Percentiles rank a stretch among this genome's conserved stretches.
Evolutionary conservation across 257 asterid genomes (phyloP).

Genomic region (Striga asiatica): DNA sequence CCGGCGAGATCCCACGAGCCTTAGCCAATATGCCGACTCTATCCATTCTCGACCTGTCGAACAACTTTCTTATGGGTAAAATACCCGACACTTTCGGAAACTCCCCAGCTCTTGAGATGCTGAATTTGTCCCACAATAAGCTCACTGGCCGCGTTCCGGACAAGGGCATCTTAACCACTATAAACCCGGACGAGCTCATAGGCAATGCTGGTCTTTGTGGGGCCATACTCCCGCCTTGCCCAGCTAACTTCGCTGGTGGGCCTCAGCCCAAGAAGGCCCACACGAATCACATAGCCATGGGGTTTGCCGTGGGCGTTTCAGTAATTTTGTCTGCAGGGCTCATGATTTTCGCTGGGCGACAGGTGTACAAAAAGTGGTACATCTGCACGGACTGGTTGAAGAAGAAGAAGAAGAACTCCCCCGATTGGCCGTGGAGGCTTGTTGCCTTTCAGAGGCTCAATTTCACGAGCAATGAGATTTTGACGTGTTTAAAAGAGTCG

Average conservation of each 20-base stretch:
- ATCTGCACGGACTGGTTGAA: constrained; percentile 42
- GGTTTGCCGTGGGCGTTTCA: constrained; percentile 36
- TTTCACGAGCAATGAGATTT: constrained; percentile 52
- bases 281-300: constrained; percentile 33
- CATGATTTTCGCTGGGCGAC: constrained; percentile 27
- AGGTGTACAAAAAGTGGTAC: constrained; percentile 52
- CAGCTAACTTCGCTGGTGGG: constrained; percentile 15
- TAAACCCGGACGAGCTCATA: constrained; percentile 41
- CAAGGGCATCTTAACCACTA: constrained; percentile 47
- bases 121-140: constrained; percentile 52
- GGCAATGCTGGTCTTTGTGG: constrained; percentile 75
- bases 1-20: constrained; percentile 54
- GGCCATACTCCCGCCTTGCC: constrained; percentile 54
- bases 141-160: constrained; percentile 69
- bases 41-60: constrained; percentile 54
- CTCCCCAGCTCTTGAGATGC: constrained; percentile 63
- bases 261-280: constrained; percentile 23
- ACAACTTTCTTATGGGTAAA: constrained; percentile 50
- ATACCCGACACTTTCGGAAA: constrained; percentile 56
- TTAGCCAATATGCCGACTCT: constrained; percentile 55
- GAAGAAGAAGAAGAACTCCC: constrained; percentile 28
- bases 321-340: constrained; percentile 26
- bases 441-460: constrained; percentile 65
- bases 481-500: constrained; percentile 50
- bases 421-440: constrained; percentile 80